phyloP scores from a whole-genome alignment of 2,329 filamentous ascomycete species.

The Domatiomyces catenatus region DNA sequence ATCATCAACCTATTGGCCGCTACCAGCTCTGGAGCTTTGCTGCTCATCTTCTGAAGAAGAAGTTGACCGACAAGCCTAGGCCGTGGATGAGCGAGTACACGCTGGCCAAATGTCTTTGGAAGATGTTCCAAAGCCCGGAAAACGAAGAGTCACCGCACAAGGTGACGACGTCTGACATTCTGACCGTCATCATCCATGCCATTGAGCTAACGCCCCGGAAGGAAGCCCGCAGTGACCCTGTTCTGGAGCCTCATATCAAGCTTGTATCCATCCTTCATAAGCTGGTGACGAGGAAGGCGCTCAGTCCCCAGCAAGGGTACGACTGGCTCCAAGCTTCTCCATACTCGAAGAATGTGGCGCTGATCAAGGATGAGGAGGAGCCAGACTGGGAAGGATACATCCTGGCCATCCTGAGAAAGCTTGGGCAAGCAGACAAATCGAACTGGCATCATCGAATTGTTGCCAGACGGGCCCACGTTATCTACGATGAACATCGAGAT shows the following conservation, averaged over 20 bases:
- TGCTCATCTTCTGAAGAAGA: constrained; percentile 43
- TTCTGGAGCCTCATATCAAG: constrained; percentile 87
- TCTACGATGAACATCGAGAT: constrained; percentile 41
- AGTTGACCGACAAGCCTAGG: constrained; percentile 42
- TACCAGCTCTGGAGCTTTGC: constrained; percentile 53
- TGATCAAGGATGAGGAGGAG: constrained; percentile 34
- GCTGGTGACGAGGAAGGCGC: constrained; percentile 42
- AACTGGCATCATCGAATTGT: constrained; percentile 94
- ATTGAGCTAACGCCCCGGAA: constrained; percentile 47
- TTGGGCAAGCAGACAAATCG: constrained; percentile 63
- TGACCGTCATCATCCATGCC: constrained; percentile 43
- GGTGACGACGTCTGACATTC: constrained; percentile 32
- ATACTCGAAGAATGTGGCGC: constrained; percentile 38
- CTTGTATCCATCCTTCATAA: constrained; percentile 71
- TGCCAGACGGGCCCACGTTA: constrained; percentile 45
- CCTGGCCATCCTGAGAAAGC: constrained; percentile 40
- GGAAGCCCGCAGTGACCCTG: constrained; percentile 51
- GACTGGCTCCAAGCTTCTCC: constrained; percentile 38
- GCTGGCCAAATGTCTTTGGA: constrained; percentile 58
- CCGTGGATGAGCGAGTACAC: constrained; percentile 55
- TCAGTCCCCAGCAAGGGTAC: constrained; percentile 33
- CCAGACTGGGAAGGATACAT: constrained; percentile 47
- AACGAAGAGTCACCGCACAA: constrained; percentile 25
- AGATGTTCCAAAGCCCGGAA: constrained; percentile 40
- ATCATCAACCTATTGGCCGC: constrained; percentile 34